These are phyloP conservation scores for Termitomyces eurrhizus DNA, from an alignment of 768 basidiomycete genomes.

Conservation along the genomic window DNA sequence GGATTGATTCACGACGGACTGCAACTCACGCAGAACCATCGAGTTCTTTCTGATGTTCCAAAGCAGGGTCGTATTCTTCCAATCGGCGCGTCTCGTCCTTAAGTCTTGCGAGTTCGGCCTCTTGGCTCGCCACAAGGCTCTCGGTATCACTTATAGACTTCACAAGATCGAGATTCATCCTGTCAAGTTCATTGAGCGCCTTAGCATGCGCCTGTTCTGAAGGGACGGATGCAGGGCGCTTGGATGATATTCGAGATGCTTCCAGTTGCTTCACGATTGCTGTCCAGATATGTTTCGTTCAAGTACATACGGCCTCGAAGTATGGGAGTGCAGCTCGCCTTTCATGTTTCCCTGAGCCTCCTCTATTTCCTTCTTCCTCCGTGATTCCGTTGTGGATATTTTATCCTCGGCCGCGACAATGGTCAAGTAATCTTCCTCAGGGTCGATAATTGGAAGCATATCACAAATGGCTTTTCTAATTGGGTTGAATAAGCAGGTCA, in stretches of 20 bases:
- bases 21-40: constrained; percentile 61
- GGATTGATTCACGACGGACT: neutral
- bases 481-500: neutral
- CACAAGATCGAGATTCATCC: constrained; percentile 55
- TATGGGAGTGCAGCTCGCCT: constrained; percentile 32
- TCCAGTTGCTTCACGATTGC: constrained; percentile 65
- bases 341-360: constrained; percentile 62
- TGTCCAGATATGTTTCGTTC: constrained; percentile 21
- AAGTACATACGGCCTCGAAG: neutral
- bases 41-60: constrained; percentile 65
- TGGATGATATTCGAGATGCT: constrained; percentile 65
- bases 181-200: constrained; percentile 63
- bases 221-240: constrained; percentile 65
- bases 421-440: constrained; percentile 74
- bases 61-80: constrained; percentile 69
- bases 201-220: constrained; percentile 59
- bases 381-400: constrained; percentile 53
- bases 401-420: constrained; percentile 73
- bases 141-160: constrained; percentile 77
- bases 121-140: constrained; percentile 57
- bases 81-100: constrained; percentile 59
- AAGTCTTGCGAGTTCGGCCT: constrained; percentile 64
- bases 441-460: constrained; percentile 71
- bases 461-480: constrained; percentile 62
- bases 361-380: constrained; percentile 64